These are phyloP conservation scores for Trametes sp. DNA, from an alignment of 1,284 basidiomycete species.

Conservation along the genomic window DNA sequence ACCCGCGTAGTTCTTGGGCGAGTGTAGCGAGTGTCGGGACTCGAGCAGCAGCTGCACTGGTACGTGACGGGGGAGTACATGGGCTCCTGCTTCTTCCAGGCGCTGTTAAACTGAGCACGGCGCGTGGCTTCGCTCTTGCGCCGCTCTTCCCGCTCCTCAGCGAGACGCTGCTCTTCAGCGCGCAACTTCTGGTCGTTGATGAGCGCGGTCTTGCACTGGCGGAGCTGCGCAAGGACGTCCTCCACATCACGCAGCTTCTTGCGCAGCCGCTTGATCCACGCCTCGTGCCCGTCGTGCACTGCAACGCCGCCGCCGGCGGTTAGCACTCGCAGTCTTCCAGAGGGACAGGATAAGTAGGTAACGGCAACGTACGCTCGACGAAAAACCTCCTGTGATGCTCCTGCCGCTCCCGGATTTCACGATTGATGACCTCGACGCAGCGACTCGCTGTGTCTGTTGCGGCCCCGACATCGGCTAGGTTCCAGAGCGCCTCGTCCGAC, in stretches of 20 bases:
- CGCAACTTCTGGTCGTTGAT: background rate
- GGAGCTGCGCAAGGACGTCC: constrained; percentile 8
- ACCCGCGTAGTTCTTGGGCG: background rate
- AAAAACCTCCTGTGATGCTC: constrained; percentile 19
- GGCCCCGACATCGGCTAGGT: background rate
- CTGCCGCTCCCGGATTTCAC: constrained; percentile 12
- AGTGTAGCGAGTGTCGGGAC: background rate
- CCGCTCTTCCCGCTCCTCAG: background rate
- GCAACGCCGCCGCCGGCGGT: background rate
- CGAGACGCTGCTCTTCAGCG: background rate
- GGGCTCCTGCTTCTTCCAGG: background rate
- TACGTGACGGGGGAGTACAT: background rate
- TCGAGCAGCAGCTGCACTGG: background rate
- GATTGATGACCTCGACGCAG: background rate
- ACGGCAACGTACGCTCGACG: constrained; percentile 9
- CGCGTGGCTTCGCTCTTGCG: background rate
- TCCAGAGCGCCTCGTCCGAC: constrained; percentile 11
- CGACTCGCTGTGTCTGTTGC: background rate
- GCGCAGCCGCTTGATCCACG: constrained; percentile 9
- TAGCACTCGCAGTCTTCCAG: too few species aligned
- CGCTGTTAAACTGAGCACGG: background rate
- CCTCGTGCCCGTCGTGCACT: constrained; percentile 17
- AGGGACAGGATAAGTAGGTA: background rate
- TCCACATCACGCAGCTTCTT: constrained; percentile 4
- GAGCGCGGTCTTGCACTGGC: background rate